Conservation (phyloP, 202 grass and related monocot genomes). For the Zoysia matrella region DNA sequence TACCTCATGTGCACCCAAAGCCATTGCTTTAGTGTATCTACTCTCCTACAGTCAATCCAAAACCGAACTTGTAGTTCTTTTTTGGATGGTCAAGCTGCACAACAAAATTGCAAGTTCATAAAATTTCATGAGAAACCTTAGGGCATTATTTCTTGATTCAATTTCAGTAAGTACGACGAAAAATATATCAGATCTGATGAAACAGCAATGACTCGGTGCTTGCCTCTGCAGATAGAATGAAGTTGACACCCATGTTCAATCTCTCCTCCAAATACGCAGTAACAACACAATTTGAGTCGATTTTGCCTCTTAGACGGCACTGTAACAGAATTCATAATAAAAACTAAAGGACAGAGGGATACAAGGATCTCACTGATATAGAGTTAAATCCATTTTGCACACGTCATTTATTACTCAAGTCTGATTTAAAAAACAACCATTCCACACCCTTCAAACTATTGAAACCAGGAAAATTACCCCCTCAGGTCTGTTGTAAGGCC, state of each 20-base stretch:
- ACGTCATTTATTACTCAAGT: no score
- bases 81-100: constrained; percentile 94
- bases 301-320: constrained; percentile 94
- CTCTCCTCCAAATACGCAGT: constrained; percentile 87
- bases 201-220: constrained; percentile 12
- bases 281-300: constrained; percentile 91
- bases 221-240: constrained; percentile 96
- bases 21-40: constrained; percentile 47
- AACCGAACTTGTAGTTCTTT: constrained; percentile 99
- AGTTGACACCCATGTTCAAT: constrained; percentile 98
- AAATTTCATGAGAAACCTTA: neutral
- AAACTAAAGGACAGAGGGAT: neutral
- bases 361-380: neutral
- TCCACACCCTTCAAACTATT: no score
- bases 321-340: constrained; percentile 52
- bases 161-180: neutral
- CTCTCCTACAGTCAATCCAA: constrained; percentile 95
- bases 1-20: constrained; percentile 24
- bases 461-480: no score
- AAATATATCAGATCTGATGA: neutral
- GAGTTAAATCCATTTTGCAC: no score
- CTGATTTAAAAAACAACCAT: no score
- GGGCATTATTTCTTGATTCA: constrained; percentile 13
- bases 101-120: constrained; percentile 35
- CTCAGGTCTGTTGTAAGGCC: no score